Evolutionary conservation across 345 rosid genomes (phyloP).

Genomic region (Gossypium mustelinum): DNA sequence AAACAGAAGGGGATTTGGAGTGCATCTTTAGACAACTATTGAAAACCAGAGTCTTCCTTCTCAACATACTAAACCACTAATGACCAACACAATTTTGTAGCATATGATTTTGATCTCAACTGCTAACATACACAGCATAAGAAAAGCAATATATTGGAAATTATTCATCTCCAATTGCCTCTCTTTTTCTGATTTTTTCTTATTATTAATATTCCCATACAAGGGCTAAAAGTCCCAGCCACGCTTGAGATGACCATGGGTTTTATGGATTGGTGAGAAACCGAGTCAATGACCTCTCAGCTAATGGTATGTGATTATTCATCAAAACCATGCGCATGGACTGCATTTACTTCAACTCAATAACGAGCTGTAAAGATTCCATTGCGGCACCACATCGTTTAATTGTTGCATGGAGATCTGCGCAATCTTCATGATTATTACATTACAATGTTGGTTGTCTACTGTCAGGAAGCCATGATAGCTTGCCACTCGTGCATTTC

Average conservation of each 20-base stretch:
- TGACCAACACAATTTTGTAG: not conserved
- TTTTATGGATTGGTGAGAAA: not conserved
- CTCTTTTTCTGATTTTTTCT: not conserved
- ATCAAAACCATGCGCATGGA: conserved; percentile 6
- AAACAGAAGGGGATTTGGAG: conserved; percentile 38
- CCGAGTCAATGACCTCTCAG: not conserved
- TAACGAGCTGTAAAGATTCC: not conserved
- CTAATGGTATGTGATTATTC: not conserved
- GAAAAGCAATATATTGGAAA: not conserved
- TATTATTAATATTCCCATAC: not conserved
- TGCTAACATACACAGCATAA: not conserved
- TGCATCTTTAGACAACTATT: conserved; percentile 34
- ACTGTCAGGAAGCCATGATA: not conserved
- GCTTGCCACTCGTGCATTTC: not conserved
- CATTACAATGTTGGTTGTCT: not conserved
- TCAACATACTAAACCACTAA: conserved; percentile 31
- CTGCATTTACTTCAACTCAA: not conserved
- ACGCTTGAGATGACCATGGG: not conserved
- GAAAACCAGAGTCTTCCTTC: conserved; percentile 45
- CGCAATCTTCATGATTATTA: not conserved
- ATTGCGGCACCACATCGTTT: not conserved
- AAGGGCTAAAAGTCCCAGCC: not conserved
- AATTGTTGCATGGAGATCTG: not conserved
- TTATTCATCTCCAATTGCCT: conserved; percentile 1
- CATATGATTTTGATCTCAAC: not conserved